Evolutionary conservation across 2,329 filamentous ascomycete genomes (phyloP), one percentile per base, ranked within the genome.

Genomic region (Colletotrichum truncatum): DNA sequence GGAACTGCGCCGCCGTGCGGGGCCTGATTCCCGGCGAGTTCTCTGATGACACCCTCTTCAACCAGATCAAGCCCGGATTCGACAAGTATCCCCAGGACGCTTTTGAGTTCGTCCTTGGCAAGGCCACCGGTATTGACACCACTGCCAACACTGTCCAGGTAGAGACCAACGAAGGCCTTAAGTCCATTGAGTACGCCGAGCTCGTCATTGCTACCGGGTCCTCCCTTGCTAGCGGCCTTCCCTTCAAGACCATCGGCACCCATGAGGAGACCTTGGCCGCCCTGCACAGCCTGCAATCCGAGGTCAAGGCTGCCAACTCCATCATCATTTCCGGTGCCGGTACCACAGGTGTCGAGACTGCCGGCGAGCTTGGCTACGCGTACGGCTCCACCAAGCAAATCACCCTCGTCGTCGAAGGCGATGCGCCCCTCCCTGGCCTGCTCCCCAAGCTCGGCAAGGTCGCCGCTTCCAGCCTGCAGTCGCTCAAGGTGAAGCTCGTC

Each of bases 171-270:
- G 77, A 73, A 4, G 77, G 75, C 5, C 69, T 70, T n/a, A 74
- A 76, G 6, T 73, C 74, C 10, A 71, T 87, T 58, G 64, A 66
- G 18, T 89, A 89, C 70, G 80, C 87, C 68, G 81, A 80, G 21
- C 76, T 89, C 11, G 71, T 89, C 65, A 74, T 89, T 43, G 85
- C 86, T 9, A 89, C 87, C 3, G 85, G 85, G 12, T 77, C 85
- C n/a, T 79, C 80, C 28, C 71, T 77, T 30, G 70, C 76, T n/a
- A 76, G 70, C 54, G 68, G 70, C 21, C 69, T 81, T 25, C 84
- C 84, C 2, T 83, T 85, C 73, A 87, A 87, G 70, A 77, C 76
- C 23, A 68, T 78, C 30, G 82, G 80, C 65, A 78, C 76, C 12
- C 77, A 84, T 69, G 79, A 84, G 66, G 76, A 81, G 30, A 78